These are phyloP conservation scores for Gyromitra esculenta DNA, from an alignment of 2,329 filamentous ascomycete species.

Conservation along the genomic window DNA sequence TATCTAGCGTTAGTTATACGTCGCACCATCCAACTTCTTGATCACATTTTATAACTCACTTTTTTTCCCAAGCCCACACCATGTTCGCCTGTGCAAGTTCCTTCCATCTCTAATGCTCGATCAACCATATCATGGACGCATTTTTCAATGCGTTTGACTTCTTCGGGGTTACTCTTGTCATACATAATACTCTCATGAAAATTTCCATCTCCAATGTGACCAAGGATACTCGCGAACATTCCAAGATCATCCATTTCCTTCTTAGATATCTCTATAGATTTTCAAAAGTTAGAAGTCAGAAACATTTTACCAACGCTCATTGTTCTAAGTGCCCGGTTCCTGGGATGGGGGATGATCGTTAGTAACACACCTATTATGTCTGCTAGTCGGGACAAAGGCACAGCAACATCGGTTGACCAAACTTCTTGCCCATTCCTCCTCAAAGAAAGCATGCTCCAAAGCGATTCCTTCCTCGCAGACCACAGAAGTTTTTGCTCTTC, in stretches of 20 bases:
- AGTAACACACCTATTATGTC: constrained; percentile 70
- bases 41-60: constrained; percentile 69
- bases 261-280: constrained; percentile 78
- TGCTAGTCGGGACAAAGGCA: constrained; percentile 78
- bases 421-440: constrained; percentile 74
- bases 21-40: constrained; percentile 81
- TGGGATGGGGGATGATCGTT: neutral
- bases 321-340: neutral
- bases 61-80: constrained; percentile 90
- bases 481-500: constrained; percentile 81
- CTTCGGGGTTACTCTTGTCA: constrained; percentile 73
- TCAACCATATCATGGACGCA: constrained; percentile 91
- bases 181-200: constrained; percentile 96
- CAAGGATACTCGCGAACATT: constrained; percentile 85
- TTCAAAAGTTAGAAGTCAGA: neutral
- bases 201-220: constrained; percentile 92
- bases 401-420: constrained; percentile 88
- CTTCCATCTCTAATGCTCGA: constrained; percentile 91
- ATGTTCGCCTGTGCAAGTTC: constrained; percentile 84
- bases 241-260: constrained; percentile 87
- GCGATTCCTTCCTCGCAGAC: constrained; percentile 83
- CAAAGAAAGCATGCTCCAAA: constrained; percentile 81
- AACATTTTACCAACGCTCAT: neutral
- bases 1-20: constrained; percentile 69
- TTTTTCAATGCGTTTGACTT: constrained; percentile 78